phyloP scores from a whole-genome alignment of 2,329 filamentous ascomycete species.

The Colletotrichum neosansevieriae region DNA sequence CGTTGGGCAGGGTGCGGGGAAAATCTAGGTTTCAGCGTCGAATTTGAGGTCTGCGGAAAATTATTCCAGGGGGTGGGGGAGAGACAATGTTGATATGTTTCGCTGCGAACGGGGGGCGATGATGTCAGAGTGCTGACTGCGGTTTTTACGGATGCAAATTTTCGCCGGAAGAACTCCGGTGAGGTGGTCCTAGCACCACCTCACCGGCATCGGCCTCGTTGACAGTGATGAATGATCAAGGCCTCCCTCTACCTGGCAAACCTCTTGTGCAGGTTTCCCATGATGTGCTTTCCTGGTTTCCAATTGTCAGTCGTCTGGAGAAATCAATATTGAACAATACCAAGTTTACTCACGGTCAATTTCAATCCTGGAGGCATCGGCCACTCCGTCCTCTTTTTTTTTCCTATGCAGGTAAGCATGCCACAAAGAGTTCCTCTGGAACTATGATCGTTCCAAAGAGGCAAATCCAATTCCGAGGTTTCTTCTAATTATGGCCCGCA shows the following conservation, averaged over 20 bases:
- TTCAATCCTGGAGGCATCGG: too few relatives aligned
- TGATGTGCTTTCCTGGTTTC: slow-evolving; percentile 20
- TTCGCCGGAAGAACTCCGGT: slow-evolving; percentile 34
- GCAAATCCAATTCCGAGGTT: too few relatives aligned
- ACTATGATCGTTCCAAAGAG: too few relatives aligned
- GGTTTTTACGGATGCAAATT: slow-evolving; percentile 30
- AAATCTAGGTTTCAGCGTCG: neutral
- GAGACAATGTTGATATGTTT: neutral
- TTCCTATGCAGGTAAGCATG: too few relatives aligned
- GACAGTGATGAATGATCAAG: neutral
- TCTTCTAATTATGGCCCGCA: too few relatives aligned
- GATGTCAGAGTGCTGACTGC: slow-evolving; percentile 27
- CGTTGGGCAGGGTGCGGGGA: neutral
- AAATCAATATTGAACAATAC: too few relatives aligned
- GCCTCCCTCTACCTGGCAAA: slow-evolving; percentile 11
- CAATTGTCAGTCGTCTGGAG: too few relatives aligned
- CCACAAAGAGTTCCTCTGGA: too few relatives aligned
- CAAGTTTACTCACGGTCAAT: slow-evolving; percentile 17
- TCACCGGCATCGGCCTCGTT: slow-evolving; percentile 29
- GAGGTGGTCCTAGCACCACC: slow-evolving; percentile 1
- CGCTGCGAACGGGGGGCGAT: slow-evolving; percentile 18
- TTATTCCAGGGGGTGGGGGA: neutral
- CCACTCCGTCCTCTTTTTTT: too few relatives aligned
- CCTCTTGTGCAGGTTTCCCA: slow-evolving; percentile 23
- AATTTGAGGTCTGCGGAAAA: neutral